Base-by-base conservation (phyloP, 306 rosid genomes). In the Hylodesmum podocarpum region DNA sequence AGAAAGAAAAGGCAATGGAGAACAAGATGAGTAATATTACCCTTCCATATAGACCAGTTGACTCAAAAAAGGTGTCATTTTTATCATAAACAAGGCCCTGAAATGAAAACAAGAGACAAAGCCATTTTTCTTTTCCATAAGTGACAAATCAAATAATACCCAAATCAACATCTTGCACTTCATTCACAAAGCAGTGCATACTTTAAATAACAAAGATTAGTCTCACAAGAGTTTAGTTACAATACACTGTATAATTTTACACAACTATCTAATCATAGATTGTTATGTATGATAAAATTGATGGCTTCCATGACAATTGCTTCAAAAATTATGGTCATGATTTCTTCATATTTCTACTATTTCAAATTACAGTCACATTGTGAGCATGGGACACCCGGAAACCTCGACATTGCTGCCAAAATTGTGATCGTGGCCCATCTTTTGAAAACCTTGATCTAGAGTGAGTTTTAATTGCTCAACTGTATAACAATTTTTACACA, bases 11-110 rank as follows among this genome's bases (percentile, higher is more conserved):
- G 21, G 12, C 18, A 62, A 65, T 22, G 18, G 12, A 4, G 19
- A 41, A 19, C 58, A 57, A 34, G 40, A 58, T 43, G n/a, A 31
- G 43, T 27, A 66, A 4, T 73, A 61, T 80, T 79, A 95, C 98
- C 97, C 66, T 41, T 55, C 88, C 90, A 64, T 86, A 53, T 13
- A 89, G 78, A 24, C 98, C 98, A 63, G 98, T 90, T 57, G 98
- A 95, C 88, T 95, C 98, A 73, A 85, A 89, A 13, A 95, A 75
- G 75, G 83, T 89, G 75, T 84, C 91, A 83, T 92, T 88, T 78
- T 82, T 92, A 40, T 76, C 87, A 83, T 92, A 95, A 81, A 90
- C 87, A 79, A 95, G 93, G 25, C 98, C 98, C 98, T 95, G 82
- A 82, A 86, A 82, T 59, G 68, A 79, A 12, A 59, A 79, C 61